These are phyloP conservation scores for Teunomyces gatunensis DNA, from an alignment of 805 yeast genomes.

Conservation along the genomic window DNA sequence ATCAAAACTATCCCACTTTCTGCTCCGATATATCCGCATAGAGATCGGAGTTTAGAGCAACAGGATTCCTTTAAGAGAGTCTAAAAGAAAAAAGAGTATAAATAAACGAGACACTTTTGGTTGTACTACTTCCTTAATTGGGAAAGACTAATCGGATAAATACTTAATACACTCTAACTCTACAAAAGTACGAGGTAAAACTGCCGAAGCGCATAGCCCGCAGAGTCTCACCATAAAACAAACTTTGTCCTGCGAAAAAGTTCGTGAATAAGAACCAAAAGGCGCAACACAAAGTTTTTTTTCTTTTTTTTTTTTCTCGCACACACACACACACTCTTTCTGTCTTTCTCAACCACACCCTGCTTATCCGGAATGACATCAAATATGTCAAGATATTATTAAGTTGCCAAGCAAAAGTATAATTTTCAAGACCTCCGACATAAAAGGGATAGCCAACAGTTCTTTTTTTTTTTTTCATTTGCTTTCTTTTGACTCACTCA, in stretches of 20 bases:
- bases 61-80: too few species aligned
- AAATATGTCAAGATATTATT: slow-evolving; percentile 2
- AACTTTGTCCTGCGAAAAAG: neutral
- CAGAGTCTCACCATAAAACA: neutral
- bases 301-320: too few species aligned
- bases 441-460: neutral
- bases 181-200: neutral
- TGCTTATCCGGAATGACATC: slow-evolving; percentile 6
- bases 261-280: neutral
- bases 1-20: neutral
- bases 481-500: neutral
- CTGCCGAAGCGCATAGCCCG: neutral
- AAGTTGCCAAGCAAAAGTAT: neutral
- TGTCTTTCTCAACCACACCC: neutral
- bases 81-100: too few species aligned
- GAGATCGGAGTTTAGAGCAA: neutral
- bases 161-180: neutral
- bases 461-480: neutral
- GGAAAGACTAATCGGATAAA: neutral
- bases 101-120: neutral
- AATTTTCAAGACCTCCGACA: neutral
- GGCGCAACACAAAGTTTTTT: neutral
- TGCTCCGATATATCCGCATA: neutral
- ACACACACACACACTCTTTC: too few species aligned
- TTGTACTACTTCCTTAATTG: neutral